phyloP scores from a whole-genome alignment of 345 rosid species.

The Limnanthes douglasii region DNA sequence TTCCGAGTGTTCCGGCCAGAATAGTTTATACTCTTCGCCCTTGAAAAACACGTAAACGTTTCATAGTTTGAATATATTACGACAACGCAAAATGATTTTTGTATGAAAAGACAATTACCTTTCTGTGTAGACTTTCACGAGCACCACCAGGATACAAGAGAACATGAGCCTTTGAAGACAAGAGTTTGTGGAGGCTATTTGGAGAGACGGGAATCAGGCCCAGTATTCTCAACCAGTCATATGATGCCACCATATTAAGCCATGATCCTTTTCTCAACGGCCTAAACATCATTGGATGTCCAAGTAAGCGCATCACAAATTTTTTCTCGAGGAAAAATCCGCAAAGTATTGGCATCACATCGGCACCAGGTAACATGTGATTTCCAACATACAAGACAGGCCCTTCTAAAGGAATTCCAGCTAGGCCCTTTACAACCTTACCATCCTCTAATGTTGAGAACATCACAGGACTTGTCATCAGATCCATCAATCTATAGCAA shows the following conservation, averaged over 20 bases:
- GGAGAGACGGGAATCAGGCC: constrained; percentile 68
- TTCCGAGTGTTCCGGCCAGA: constrained; percentile 70
- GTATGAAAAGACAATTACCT: constrained; percentile 18
- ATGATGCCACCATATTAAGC: constrained; percentile 13
- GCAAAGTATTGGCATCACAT: constrained; percentile 29
- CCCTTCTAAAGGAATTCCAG: constrained; percentile 65
- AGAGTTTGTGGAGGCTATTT: constrained; percentile 42
- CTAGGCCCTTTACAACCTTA: constrained; percentile 53
- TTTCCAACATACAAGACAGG: constrained; percentile 75
- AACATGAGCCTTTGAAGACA: constrained; percentile 50
- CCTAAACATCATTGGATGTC: constrained; percentile 46
- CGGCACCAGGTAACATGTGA: constrained; percentile 66
- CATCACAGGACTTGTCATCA: constrained; percentile 42
- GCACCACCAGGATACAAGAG: constrained; percentile 67
- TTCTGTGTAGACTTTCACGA: constrained; percentile 66
- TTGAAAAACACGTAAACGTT: constrained; percentile 6
- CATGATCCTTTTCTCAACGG: constrained; percentile 22
- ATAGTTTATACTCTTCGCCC: constrained; percentile 68
- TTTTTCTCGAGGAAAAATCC: constrained; percentile 40
- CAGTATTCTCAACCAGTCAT: constrained; percentile 32
- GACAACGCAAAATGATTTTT: constrained; percentile 1
- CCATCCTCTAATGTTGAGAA: constrained; percentile 64
- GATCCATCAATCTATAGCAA: constrained; percentile 17
- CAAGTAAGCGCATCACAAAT: constrained; percentile 49
- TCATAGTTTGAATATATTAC: constrained; percentile 8